Evolutionary conservation across 306 rosid species (phyloP).

Genomic region (Rosa persica): DNA sequence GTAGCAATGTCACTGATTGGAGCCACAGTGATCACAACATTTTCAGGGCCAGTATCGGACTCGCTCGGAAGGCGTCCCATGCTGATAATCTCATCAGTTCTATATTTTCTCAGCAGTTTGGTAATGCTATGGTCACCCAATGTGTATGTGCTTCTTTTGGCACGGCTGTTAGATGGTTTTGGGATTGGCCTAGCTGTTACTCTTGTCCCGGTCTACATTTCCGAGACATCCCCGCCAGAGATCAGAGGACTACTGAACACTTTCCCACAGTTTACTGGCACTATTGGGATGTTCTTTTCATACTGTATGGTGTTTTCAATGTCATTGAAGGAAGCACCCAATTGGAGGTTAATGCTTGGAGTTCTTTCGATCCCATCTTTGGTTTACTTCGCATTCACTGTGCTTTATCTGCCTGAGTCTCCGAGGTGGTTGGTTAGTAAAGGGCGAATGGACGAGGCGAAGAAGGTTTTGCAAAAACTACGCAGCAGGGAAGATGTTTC

Average conservation of each 20-base stretch:
- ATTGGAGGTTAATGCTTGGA: slow-evolving; percentile 48
- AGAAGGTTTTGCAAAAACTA: slow-evolving; percentile 34
- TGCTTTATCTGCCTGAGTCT: slow-evolving; percentile 42
- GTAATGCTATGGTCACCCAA: slow-evolving; percentile 50
- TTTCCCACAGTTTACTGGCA: slow-evolving; percentile 43
- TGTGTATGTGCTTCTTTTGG: slow-evolving; percentile 32
- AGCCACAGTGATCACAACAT: slow-evolving; percentile 45
- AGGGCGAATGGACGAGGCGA: slow-evolving; percentile 41
- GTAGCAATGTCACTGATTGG: slow-evolving; percentile 51
- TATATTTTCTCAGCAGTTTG: slow-evolving; percentile 37
- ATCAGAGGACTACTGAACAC: slow-evolving; percentile 41
- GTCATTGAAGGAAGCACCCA: slow-evolving; percentile 37
- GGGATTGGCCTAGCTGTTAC: slow-evolving; percentile 50
- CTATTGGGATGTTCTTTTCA: slow-evolving; percentile 41
- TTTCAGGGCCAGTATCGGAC: slow-evolving; percentile 41
- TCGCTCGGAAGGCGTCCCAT: slow-evolving; percentile 38
- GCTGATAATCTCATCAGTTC: slow-evolving; percentile 38
- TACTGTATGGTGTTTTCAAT: slow-evolving; percentile 47
- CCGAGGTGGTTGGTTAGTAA: slow-evolving; percentile 49
- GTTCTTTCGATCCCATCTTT: slow-evolving; percentile 41
- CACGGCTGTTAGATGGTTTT: slow-evolving; percentile 42
- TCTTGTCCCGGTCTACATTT: slow-evolving; percentile 44
- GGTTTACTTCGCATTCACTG: slow-evolving; percentile 27
- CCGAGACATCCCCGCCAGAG: slow-evolving; percentile 43
- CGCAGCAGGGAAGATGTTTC: slow-evolving; percentile 43